Evolutionary conservation across 208 protist species (phyloP), one percentile per base, ranked within the genome.

Genomic region (Trichomonas tenax): DNA sequence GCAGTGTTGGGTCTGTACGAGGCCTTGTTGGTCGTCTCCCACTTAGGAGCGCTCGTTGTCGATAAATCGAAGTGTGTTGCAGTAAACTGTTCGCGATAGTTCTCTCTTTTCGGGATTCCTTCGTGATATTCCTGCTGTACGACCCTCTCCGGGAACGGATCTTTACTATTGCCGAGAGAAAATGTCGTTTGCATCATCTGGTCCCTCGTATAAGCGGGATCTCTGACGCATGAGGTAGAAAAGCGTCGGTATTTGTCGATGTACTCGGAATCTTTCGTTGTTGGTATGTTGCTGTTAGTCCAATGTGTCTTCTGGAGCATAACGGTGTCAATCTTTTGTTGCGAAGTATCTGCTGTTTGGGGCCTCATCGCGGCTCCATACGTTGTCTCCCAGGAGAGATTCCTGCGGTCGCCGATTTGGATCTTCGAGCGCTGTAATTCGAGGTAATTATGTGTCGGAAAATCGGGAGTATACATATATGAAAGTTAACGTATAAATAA

Each of bases 61-160:
- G 86, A 41, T 93, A 89, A 89, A 58, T 93, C 86, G 44, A 93
- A 93, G 44, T 93, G 86, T 17, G 86, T 93, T 38, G 86, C 40
- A 21, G 17, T 38, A 41, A 93, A 48, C 44, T 44, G 23, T 51
- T 93, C 86, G 11, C 36, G 41, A n/a, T 48, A 51, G n/a, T 38
- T 93, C n/a, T 34, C 86, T 38, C n/a, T 14, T 38, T 34, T 34
- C 10, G 23, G 23, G 38, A 38, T 26, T 48, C 45, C 82, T 46
- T 34, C 82, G 6, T 34, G 44, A 51, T 48, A 23, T 0, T 44
- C 15, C 34, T 0, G 40, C 44, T 51, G 44, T 38, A 38, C 15
- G 1, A 51, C n/a, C 46, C 44, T 51, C 15, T 48, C 44, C 0
- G 34, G 17, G 11, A 48, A 34, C 4, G 44, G 41, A 2, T 34